Conservation (phyloP, 441 rosid genomes). For the Daphne laureola region DNA sequence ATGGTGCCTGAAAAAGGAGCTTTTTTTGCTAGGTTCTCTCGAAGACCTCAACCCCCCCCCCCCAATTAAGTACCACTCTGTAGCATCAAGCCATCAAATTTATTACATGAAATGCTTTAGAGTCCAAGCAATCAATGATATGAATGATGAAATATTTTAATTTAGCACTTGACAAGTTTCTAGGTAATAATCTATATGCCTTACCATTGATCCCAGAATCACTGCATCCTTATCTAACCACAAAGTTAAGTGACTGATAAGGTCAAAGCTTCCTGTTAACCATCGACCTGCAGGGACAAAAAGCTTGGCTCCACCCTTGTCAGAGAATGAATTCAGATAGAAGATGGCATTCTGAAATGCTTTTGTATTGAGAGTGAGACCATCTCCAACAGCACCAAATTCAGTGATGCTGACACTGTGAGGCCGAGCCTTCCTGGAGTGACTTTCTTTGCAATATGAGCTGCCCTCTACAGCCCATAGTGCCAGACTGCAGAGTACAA, state of each 20-base stretch:
- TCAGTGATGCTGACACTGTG: slow-evolving; percentile 93
- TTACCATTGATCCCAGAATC: slow-evolving; percentile 86
- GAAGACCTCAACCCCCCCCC: no score
- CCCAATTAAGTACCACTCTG: no score
- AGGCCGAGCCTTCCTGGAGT: slow-evolving; percentile 47
- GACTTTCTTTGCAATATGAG: slow-evolving; percentile 44
- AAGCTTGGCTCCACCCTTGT: slow-evolving; percentile 97
- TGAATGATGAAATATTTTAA: no score
- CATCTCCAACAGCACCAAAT: slow-evolving; percentile 97
- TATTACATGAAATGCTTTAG: no score
- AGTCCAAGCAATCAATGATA: no score
- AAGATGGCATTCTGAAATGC: slow-evolving; percentile 98
- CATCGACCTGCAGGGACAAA: slow-evolving; percentile 92
- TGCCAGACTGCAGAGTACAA: slow-evolving; percentile 39
- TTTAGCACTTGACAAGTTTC: no score
- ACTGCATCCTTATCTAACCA: slow-evolving; percentile 88
- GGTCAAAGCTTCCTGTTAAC: slow-evolving; percentile 96
- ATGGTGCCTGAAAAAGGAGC: no score
- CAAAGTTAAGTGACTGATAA: slow-evolving; percentile 85
- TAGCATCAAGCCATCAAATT: no score
- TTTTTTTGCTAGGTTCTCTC: not conserved
- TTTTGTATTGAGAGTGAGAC: slow-evolving; percentile 85
- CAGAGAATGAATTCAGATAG: slow-evolving; percentile 89
- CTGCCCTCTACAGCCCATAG: slow-evolving; percentile 43
- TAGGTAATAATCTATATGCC: slow-evolving; percentile 8